phyloP scores from a whole-genome alignment of 495 filamentous ascomycete genomes.

The Lasiosphaeria ovina region DNA sequence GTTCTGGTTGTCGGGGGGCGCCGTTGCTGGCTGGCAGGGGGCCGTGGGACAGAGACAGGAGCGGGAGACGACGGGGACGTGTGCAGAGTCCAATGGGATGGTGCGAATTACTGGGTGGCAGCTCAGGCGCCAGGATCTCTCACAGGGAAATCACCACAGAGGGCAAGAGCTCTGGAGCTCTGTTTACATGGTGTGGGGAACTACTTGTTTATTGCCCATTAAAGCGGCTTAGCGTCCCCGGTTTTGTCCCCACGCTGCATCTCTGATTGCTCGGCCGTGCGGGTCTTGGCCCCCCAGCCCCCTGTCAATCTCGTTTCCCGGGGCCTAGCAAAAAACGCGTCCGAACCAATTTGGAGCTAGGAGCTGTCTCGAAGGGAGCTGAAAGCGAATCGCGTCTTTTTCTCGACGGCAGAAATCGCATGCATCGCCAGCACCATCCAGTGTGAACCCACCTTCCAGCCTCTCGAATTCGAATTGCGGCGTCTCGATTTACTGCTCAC shows the following conservation, averaged over 20 bases:
- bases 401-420: conserved; percentile 7
- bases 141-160: conserved; percentile 2
- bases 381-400: conserved; percentile 23
- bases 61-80: conserved; percentile 8
- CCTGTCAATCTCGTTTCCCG: conserved; percentile 16
- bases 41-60: neutral
- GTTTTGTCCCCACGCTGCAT: conserved; percentile 15
- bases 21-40: conserved; percentile 9
- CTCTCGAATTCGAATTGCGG: neutral
- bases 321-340: conserved; percentile 23
- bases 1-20: conserved; percentile 25
- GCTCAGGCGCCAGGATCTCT: conserved; percentile 22
- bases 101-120: conserved; percentile 20
- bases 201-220: conserved; percentile 35
- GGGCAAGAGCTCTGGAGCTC: conserved; percentile 6
- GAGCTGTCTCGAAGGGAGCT: conserved; percentile 29
- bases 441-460: neutral
- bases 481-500: no score
- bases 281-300: conserved; percentile 19
- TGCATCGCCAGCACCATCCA: neutral
- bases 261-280: conserved; percentile 21
- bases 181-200: conserved; percentile 37
- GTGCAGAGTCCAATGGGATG: conserved; percentile 26
- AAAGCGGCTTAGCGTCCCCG: conserved; percentile 30
- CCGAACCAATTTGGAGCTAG: conserved; percentile 26